Base-by-base conservation (phyloP, 768 basidiomycete species). In the Crassisporium funariophilum region DNA sequence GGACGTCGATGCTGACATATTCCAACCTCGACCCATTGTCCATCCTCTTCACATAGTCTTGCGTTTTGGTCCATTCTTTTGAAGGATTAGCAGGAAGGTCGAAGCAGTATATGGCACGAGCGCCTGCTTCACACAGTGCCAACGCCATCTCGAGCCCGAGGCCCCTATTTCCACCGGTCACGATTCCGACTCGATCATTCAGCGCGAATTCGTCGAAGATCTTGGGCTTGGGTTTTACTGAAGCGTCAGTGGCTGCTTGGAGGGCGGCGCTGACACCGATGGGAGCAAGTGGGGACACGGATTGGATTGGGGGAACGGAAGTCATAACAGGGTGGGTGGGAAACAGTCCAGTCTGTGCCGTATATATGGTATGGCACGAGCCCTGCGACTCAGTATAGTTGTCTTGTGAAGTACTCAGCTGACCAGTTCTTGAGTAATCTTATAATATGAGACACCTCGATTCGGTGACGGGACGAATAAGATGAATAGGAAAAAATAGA, bases 71-170 rank as follows among this genome's bases (percentile, higher is more conserved):
- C 74, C 82, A 88, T 56, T 84, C 84, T 0, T 72, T 73, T 1
- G 79, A 80, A 0, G 87, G 80, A 27, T 63, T 61, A 29, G 59
- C 49, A 1, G 84, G 77, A 8, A 88, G 69, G 61, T 88, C 87
- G 10, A 86, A 66, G 59, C 84, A 86, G 63, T 88, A 88, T 13
- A 88, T 73, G 0, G 73, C 82, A 6, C 78, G 74, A 5, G 84
- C 85, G 24, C 88, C 88, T 11, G 80, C 83, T 67, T 91, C 89
- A 34, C 78, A 77, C 33, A 91, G 68, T 4, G 83, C 80, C 44
- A 90, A 68, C 25, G 86, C 86, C 83, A 87, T 85, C 68, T 92
- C 90, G n/a, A 92, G 79, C 2, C 90, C 90, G 12, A 91, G 76
- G 0, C 89, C 84, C 23, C 84, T 68, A 50, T 83, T 80, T 0